A percentile compares a stretch with the other conserved stretches of the same genome.
Evolutionary conservation across 768 basidiomycete genomes (phyloP).

Genomic region (Glaciozyma antarctica): DNA sequence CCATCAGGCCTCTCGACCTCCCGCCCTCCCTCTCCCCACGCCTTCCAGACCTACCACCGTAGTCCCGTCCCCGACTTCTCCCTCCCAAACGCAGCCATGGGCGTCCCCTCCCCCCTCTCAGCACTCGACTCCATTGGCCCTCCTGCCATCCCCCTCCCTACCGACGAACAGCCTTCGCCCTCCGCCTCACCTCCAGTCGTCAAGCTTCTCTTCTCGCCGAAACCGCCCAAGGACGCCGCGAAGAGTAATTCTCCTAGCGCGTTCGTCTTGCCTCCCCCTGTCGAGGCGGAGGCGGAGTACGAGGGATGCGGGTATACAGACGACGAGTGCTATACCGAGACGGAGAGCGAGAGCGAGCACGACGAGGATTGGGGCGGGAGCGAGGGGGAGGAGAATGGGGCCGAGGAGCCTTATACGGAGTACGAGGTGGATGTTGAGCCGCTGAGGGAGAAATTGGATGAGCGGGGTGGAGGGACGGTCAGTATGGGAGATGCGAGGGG

Average conservation of each 20-base stretch:
- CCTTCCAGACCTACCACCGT: constrained; percentile 2
- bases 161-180: background rate
- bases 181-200: background rate
- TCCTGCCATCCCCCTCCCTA: background rate
- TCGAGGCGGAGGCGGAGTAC: background rate
- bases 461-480: constrained; percentile 23
- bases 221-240: background rate
- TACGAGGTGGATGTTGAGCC: constrained; percentile 34
- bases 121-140: background rate
- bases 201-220: constrained; percentile 25
- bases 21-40: constrained; percentile 17
- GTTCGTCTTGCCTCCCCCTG: background rate
- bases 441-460: constrained; percentile 10
- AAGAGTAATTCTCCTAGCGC: background rate
- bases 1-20: constrained; percentile 17
- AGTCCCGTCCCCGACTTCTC: constrained; percentile 24
- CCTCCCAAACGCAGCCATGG: constrained; percentile 16
- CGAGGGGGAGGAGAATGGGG: background rate
- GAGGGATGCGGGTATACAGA: background rate
- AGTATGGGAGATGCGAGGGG: constrained; percentile 25
- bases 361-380: background rate
- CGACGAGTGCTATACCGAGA: background rate
- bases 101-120: background rate
- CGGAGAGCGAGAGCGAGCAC: background rate
- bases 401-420: constrained; percentile 17